Evolutionary conservation across 306 rosid genomes (phyloP).

Genomic region (Carpinus viminea): DNA sequence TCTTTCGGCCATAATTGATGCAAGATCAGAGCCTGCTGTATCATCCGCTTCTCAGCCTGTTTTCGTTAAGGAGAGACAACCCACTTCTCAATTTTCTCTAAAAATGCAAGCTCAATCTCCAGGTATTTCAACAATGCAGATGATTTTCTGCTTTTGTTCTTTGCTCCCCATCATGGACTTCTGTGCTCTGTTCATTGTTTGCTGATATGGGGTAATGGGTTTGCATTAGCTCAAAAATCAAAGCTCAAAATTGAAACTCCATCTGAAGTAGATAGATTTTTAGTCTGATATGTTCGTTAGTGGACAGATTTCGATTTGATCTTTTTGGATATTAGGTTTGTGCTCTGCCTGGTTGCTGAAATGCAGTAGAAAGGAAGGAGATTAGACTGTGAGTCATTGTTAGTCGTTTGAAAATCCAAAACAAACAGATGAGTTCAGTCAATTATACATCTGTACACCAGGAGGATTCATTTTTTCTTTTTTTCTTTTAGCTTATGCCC

Average conservation of each 20-base stretch:
- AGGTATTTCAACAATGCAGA: conserved; percentile 43
- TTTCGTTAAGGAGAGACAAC: conserved; percentile 6
- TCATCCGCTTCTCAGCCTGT: conserved; percentile 33
- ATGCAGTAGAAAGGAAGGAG: neutral
- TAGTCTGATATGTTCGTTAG: neutral
- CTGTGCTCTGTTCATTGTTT: conserved; percentile 2
- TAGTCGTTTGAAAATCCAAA: neutral
- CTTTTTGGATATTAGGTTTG: neutral
- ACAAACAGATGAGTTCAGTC: neutral
- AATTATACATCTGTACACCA: neutral
- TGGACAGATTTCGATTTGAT: neutral
- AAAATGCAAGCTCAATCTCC: conserved; percentile 72
- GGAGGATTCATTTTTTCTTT: neutral
- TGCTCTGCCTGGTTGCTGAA: conserved; percentile 24
- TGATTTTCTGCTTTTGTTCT: conserved; percentile 2
- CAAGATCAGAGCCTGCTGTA: conserved; percentile 27
- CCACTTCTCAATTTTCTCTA: conserved; percentile 43
- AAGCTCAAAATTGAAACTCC: conserved; percentile 22
- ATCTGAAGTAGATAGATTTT: neutral
- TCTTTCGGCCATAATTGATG: conserved; percentile 42
- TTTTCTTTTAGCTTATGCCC: neutral
- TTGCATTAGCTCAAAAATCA: conserved; percentile 23
- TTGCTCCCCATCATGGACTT: neutral
- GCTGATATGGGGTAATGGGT: conserved; percentile 6
- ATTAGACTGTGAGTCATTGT: neutral